These are phyloP conservation scores for Coemansia sp. DNA, from an alignment of 371 early-diverging fungal species.

Conservation along the genomic window DNA sequence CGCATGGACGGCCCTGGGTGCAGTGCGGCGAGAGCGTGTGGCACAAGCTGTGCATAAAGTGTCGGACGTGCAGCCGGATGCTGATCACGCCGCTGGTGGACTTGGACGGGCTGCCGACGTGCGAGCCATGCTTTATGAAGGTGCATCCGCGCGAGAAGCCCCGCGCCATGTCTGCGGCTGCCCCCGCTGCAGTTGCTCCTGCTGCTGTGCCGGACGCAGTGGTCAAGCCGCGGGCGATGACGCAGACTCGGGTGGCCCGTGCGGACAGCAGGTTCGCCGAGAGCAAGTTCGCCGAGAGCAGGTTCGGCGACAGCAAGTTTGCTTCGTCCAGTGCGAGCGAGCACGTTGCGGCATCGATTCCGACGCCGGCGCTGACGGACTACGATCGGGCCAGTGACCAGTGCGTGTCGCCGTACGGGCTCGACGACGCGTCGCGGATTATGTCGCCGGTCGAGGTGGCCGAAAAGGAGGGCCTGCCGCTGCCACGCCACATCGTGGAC, in stretches of 20 bases:
- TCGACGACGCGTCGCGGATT: constrained; percentile 20
- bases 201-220: too few relatives aligned
- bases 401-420: constrained; percentile 6
- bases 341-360: constrained; percentile 18
- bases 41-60: constrained; percentile 54
- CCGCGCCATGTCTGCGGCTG: neutral
- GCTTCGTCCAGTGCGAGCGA: neutral
- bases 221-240: constrained; percentile 1
- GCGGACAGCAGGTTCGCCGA: too few relatives aligned
- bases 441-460: constrained; percentile 50
- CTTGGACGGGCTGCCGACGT: constrained; percentile 60
- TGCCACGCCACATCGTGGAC: constrained; percentile 40
- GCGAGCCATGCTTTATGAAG: constrained; percentile 63
- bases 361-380: constrained; percentile 39
- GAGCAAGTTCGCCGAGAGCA: too few relatives aligned
- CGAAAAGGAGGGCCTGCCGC: constrained; percentile 42
- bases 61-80: constrained; percentile 30
- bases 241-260: neutral
- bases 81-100: constrained; percentile 60
- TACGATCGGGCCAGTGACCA: constrained; percentile 24
- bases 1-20: constrained; percentile 54
- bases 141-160: neutral
- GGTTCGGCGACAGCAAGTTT: neutral
- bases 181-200: neutral
- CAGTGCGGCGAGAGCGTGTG: constrained; percentile 46